Base-by-base conservation (phyloP, 768 basidiomycete genomes). In the Dentipellis sp. region DNA sequence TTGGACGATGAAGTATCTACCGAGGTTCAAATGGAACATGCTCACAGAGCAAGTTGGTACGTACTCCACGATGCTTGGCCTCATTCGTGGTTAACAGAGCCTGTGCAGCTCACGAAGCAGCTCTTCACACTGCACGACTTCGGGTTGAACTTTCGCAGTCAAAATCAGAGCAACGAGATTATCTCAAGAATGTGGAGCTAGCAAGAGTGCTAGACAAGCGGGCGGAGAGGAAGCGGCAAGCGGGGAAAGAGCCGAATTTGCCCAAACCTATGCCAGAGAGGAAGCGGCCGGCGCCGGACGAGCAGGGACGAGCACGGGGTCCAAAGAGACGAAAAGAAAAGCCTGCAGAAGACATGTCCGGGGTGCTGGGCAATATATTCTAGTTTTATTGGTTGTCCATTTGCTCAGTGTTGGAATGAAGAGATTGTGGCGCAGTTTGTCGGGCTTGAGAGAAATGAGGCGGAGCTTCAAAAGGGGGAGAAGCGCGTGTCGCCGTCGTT, bases 1-100 rank as follows among this genome's bases (percentile, higher is more conserved):
- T 8, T 99, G 97, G 97, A 97, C 97, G 56, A 95, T 98, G 93
- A 95, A 95, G 67, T 99, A 99, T 68, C 74, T 99, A 56, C 94
- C 94, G 9, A 88, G 84, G 65, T 99, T 98, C 78, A 97, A 94
- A 65, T 99, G 97, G 97, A 84, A 88, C 70, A 97, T 97, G 95
- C 75, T 99, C 57, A 94, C 92, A 6, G 97, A 98, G 71, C 95
- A 97, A 78, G 86, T 99, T 63, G 93, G 95, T 95, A 67, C 69
- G 94, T 78, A 39, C 47, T 39, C 17, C 48, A 12, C 17, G 45
- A 14, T 23, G 37, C 21, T 10, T 9, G 23, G 45, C 35, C 42
- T 54, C 19, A 29, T 6, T 29, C 49, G 17, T 46, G 39, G n/a
- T 22, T 17, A 57, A 29, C 29, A 11, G 16, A 8, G 38, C 19